These are phyloP conservation scores for Dysphania ambrosioides DNA, from an alignment of 148 eudicot genomes.

Conservation along the genomic window DNA sequence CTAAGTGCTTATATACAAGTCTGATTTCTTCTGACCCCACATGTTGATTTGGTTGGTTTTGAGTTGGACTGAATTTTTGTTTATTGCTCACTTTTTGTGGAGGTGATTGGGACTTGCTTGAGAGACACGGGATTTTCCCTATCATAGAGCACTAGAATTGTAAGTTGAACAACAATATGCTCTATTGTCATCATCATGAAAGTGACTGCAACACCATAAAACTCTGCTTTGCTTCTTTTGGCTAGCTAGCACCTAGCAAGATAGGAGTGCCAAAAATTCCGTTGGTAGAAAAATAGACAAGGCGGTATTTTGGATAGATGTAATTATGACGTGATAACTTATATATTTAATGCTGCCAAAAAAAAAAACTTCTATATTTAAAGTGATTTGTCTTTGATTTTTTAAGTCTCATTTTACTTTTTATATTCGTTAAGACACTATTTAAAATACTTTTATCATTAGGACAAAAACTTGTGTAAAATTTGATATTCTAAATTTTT, in stretches of 20 bases:
- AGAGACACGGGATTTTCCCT: slow-evolving; percentile 1
- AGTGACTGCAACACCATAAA: background rate
- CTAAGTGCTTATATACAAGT: slow-evolving; percentile 10
- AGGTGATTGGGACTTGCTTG: background rate
- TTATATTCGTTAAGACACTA: too few species aligned
- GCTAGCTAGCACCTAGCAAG: background rate
- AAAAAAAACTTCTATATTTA: too few species aligned
- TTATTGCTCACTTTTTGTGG: slow-evolving; percentile 5
- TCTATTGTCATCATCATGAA: slow-evolving; percentile 21
- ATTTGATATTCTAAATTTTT: too few species aligned
- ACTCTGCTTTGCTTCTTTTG: slow-evolving; percentile 6
- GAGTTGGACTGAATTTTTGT: slow-evolving; percentile 15
- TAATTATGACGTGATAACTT: too few species aligned
- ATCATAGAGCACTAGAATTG: slow-evolving; percentile 20
- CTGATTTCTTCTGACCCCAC: slow-evolving; percentile 21
- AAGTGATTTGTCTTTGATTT: too few species aligned
- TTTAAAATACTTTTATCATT: too few species aligned
- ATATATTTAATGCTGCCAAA: too few species aligned
- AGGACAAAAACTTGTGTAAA: too few species aligned
- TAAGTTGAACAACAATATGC: slow-evolving; percentile 19
- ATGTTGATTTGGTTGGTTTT: slow-evolving; percentile 19
- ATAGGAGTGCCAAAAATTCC: background rate
- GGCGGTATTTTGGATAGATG: too few species aligned
- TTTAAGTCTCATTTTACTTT: too few species aligned
- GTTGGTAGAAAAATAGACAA: background rate